phyloP scores from a whole-genome alignment of 2,329 filamentous ascomycete genomes.

The Talaromyces verruculosus region DNA sequence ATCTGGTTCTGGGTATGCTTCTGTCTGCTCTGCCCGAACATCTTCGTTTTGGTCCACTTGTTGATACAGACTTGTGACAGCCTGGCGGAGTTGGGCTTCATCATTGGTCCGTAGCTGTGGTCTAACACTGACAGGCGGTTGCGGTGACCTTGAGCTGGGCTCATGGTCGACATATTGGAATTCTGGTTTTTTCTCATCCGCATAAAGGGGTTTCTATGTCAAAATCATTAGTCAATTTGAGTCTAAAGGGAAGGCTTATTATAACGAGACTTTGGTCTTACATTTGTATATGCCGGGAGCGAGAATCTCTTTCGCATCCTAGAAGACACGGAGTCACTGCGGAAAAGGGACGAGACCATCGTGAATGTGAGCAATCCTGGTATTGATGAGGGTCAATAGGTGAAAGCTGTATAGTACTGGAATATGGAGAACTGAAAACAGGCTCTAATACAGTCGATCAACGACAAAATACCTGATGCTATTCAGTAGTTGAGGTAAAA shows the following conservation, averaged over 20 bases:
- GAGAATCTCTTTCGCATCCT: slow-evolving; percentile 10
- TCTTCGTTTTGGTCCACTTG: background rate
- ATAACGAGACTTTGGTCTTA: background rate
- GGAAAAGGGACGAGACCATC: slow-evolving; percentile 3
- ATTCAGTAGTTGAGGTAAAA: background rate
- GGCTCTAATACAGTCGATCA: background rate
- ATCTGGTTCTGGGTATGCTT: background rate
- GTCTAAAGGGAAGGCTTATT: background rate
- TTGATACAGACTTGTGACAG: slow-evolving; percentile 1
- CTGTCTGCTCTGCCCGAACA: background rate
- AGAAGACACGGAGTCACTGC: slow-evolving; percentile 12
- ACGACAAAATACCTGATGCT: background rate
- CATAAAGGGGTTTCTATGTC: background rate
- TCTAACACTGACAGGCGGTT: background rate
- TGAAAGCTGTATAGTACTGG: background rate
- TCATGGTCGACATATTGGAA: background rate
- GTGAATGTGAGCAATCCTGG: background rate
- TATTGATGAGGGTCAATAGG: background rate
- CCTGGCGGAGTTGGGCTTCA: slow-evolving; percentile 3
- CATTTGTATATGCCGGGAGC: slow-evolving; percentile 10
- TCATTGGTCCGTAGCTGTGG: background rate
- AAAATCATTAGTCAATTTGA: background rate
- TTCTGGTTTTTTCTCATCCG: background rate
- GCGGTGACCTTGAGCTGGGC: background rate
- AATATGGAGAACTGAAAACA: background rate